phyloP scores from a whole-genome alignment of 1,284 basidiomycete genomes.

The Paramarasmius palmivorus region DNA sequence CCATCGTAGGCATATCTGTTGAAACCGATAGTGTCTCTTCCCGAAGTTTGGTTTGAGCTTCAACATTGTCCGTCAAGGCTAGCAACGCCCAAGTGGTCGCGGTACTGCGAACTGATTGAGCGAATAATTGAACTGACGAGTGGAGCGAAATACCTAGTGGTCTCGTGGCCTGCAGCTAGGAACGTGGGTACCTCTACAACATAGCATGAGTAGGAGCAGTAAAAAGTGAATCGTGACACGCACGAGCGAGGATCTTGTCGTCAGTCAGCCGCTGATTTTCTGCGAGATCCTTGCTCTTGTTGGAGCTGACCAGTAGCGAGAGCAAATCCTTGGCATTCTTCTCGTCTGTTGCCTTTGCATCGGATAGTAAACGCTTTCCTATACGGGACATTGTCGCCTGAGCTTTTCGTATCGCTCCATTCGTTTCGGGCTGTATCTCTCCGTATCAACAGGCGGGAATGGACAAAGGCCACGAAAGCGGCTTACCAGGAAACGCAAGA shows the following conservation, averaged over 20 bases:
- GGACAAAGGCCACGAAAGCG: too few relatives aligned
- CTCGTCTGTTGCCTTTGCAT: not conserved
- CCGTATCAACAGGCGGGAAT: not conserved
- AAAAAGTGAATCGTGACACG: not conserved
- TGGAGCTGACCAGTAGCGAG: not conserved
- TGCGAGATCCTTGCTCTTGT: not conserved
- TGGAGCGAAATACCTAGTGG: not conserved
- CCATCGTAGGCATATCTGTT: slow-evolving; percentile 59
- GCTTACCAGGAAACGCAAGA: slow-evolving; percentile 13
- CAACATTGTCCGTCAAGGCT: slow-evolving; percentile 53
- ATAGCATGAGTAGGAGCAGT: slow-evolving; percentile 18
- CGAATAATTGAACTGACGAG: too few relatives aligned
- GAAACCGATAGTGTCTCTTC: slow-evolving; percentile 56
- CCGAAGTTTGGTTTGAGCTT: slow-evolving; percentile 66
- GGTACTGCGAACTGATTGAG: slow-evolving; percentile 29
- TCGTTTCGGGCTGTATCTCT: slow-evolving; percentile 14
- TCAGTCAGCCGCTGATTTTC: not conserved
- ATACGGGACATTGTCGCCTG: slow-evolving; percentile 16
- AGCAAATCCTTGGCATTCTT: not conserved
- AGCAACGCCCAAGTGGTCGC: slow-evolving; percentile 63
- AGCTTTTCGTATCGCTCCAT: slow-evolving; percentile 8
- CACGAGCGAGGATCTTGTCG: not conserved
- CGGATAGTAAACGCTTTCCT: not conserved
- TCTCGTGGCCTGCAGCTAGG: not conserved
- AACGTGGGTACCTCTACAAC: not conserved